A percentile compares a stretch with the other conserved stretches of the same genome.
Conservation (phyloP, 106 monocot genomes). For the Acanthochlamys bracteata region DNA sequence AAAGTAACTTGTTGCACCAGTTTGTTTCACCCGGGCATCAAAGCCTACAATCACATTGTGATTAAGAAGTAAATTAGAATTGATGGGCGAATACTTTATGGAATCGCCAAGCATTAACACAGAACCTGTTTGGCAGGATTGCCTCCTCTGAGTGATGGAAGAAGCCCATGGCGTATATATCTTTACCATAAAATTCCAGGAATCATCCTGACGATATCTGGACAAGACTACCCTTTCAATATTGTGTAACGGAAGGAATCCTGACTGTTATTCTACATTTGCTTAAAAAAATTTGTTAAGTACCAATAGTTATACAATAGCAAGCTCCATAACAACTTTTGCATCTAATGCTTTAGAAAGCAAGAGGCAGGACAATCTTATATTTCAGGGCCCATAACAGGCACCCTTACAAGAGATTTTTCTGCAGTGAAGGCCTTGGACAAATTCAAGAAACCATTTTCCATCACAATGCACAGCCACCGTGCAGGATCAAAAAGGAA, state of each 20-base stretch:
- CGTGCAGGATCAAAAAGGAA: slow-evolving; percentile 69
- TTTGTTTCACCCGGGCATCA: slow-evolving; percentile 92
- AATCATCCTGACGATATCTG: slow-evolving; percentile 76
- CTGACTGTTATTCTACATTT: too few species aligned
- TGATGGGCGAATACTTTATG: background rate
- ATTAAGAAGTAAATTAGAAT: background rate
- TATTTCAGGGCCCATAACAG: slow-evolving; percentile 75
- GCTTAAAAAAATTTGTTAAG: too few species aligned
- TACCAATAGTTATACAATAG: too few species aligned
- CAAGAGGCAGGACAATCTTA: slow-evolving; percentile 53
- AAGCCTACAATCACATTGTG: slow-evolving; percentile 44
- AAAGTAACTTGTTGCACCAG: slow-evolving; percentile 93
- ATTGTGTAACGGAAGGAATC: too few species aligned
- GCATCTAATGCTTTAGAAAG: too few species aligned
- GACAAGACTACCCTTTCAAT: background rate
- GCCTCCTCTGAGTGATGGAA: slow-evolving; percentile 93
- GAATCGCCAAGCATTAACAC: background rate
- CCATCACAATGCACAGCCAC: slow-evolving; percentile 57
- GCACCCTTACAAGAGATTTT: slow-evolving; percentile 72
- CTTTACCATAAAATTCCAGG: slow-evolving; percentile 72
- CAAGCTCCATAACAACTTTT: too few species aligned
- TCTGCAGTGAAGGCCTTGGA: slow-evolving; percentile 71
- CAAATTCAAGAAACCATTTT: slow-evolving; percentile 56
- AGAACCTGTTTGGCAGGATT: slow-evolving; percentile 76
- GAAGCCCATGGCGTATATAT: slow-evolving; percentile 96